Evolutionary conservation across 116 monocot genomes (phyloP).

Genomic region (Trichopus zeylanicus): DNA sequence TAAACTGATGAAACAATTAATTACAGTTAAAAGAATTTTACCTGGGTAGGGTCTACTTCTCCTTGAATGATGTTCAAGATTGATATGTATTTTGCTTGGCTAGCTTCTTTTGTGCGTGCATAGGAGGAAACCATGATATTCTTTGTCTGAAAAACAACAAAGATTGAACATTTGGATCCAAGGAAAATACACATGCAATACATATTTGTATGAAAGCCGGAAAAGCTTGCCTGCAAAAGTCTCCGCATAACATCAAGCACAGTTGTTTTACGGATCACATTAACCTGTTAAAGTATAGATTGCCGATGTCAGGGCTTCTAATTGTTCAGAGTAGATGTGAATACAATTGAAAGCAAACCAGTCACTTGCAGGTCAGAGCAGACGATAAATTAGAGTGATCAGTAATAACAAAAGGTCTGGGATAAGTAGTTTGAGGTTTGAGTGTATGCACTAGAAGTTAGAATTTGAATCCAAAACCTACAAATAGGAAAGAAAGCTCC

Average conservation of each 20-base stretch:
- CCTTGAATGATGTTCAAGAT: slow-evolving; percentile 98
- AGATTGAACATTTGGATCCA: neutral
- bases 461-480: too few species aligned
- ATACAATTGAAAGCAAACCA: too few species aligned
- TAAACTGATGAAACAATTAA: too few species aligned
- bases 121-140: slow-evolving; percentile 99
- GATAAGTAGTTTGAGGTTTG: too few species aligned
- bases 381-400: too few species aligned
- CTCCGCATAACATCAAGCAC: slow-evolving; percentile 99
- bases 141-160: slow-evolving; percentile 60
- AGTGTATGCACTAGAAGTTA: too few species aligned
- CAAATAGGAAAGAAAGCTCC: too few species aligned
- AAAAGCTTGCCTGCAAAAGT: slow-evolving; percentile 52
- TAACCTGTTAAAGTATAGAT: slow-evolving; percentile 46
- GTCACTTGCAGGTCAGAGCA: too few species aligned
- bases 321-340: too few species aligned
- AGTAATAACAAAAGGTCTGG: too few species aligned
- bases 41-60: slow-evolving; percentile 99
- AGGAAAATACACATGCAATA: neutral
- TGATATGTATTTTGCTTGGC: slow-evolving; percentile 98
- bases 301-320: neutral
- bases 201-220: neutral
- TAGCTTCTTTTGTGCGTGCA: slow-evolving; percentile 98
- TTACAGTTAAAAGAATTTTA: slow-evolving; percentile 5
- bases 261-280: slow-evolving; percentile 93